Conservation (phyloP, 2,329 filamentous ascomycete genomes). For the Elsinoe necatrix region DNA sequence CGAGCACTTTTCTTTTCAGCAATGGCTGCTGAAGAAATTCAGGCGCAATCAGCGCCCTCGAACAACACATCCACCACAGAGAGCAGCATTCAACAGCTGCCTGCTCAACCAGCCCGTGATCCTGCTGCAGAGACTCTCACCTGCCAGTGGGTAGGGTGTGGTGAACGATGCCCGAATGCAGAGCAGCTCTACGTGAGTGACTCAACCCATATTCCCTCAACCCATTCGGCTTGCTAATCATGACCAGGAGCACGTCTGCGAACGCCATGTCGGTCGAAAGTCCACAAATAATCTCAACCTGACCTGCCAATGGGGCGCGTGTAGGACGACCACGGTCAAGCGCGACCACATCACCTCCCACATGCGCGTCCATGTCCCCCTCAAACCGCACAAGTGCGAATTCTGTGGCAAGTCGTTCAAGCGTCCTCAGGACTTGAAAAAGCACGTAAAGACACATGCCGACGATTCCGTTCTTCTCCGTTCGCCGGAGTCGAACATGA, state of each 20-base stretch:
- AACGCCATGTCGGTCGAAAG: slow-evolving; percentile 96
- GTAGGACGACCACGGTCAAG: slow-evolving; percentile 94
- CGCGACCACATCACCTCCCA: slow-evolving; percentile 98
- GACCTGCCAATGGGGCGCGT: slow-evolving; percentile 94
- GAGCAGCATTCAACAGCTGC: slow-evolving; percentile 16
- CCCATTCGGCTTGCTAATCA: slow-evolving; percentile 19
- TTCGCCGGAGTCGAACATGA: slow-evolving; percentile 50
- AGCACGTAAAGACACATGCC: slow-evolving; percentile 98
- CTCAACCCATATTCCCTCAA: neutral
- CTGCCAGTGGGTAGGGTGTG: slow-evolving; percentile 56
- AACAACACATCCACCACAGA: neutral
- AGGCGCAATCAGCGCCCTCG: slow-evolving; percentile 5
- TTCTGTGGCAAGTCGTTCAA: slow-evolving; percentile 99
- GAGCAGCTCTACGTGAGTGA: slow-evolving; percentile 55
- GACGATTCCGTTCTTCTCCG: slow-evolving; percentile 76
- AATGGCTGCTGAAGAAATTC: slow-evolving; percentile 13
- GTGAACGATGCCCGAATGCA: slow-evolving; percentile 49
- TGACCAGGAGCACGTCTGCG: slow-evolving; percentile 86
- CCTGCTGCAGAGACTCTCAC: slow-evolving; percentile 39
- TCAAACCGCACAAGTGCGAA: slow-evolving; percentile 98
- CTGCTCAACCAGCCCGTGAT: slow-evolving; percentile 24
- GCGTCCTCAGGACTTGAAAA: slow-evolving; percentile 96
- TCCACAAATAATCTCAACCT: slow-evolving; percentile 98
- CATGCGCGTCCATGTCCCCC: slow-evolving; percentile 94
- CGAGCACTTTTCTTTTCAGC: neutral